Conservation (phyloP, 2,329 filamentous ascomycete genomes). For the Microcera coccophila region DNA sequence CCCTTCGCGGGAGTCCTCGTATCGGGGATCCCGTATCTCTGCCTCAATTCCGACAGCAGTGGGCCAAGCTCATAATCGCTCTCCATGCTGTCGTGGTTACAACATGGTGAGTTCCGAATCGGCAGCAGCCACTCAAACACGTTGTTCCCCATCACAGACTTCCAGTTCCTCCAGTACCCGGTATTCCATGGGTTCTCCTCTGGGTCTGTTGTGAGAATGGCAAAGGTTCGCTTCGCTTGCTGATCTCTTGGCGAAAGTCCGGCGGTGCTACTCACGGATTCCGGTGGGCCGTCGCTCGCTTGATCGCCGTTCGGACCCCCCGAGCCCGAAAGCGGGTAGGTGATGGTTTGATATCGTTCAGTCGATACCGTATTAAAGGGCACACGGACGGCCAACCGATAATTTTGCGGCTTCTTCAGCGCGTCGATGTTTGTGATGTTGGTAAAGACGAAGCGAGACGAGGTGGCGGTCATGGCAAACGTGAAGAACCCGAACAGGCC, state of each 20-base stretch:
- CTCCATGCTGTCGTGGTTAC: slow-evolving; percentile 59
- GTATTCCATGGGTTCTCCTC: slow-evolving; percentile 86
- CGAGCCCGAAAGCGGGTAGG: slow-evolving; percentile 50
- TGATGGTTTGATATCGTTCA: slow-evolving; percentile 48
- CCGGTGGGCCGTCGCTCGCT: slow-evolving; percentile 3
- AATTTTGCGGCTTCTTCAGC: slow-evolving; percentile 58
- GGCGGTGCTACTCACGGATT: slow-evolving; percentile 8
- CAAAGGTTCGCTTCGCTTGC: slow-evolving; percentile 64
- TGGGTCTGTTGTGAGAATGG: slow-evolving; percentile 67
- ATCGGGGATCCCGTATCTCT: slow-evolving; percentile 30
- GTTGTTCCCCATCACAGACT: slow-evolving; percentile 71
- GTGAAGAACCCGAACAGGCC: slow-evolving; percentile 79
- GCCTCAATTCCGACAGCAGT: slow-evolving; percentile 54
- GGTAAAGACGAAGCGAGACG: slow-evolving; percentile 62
- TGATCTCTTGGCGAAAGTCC: slow-evolving; percentile 35
- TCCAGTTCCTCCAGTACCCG: slow-evolving; percentile 66
- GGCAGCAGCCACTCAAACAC: slow-evolving; percentile 78
- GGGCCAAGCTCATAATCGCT: slow-evolving; percentile 67
- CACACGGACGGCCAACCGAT: slow-evolving; percentile 71
- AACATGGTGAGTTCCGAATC: slow-evolving; percentile 69
- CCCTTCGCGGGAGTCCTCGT: slow-evolving; percentile 6
- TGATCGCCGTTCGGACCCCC: slow-evolving; percentile 7
- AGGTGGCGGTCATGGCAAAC: slow-evolving; percentile 70
- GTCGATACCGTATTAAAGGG: slow-evolving; percentile 46
- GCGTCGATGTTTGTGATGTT: slow-evolving; percentile 87